Base-by-base conservation (phyloP, 1,139 yeast genomes). In the Scheffersomyces titani region DNA sequence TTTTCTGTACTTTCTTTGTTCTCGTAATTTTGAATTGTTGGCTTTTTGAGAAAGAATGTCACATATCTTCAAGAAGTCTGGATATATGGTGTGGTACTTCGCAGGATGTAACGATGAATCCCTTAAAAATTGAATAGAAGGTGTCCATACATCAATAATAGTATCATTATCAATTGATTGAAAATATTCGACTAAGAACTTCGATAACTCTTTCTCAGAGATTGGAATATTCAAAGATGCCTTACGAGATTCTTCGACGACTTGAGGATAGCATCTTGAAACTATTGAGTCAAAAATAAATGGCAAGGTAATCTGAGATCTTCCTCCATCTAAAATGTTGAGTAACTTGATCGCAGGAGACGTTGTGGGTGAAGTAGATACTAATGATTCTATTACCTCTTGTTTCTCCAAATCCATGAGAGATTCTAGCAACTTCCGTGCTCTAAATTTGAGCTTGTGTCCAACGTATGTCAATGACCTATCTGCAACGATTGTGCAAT, bases 271-370 rank as follows among this genome's bases (percentile, higher is more conserved):
- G 53, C 77, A 70, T 57, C 79, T 66, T 5, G 75, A 63, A 18
- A 77, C 71, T 22, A 90, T 76, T 0, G 91, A 80, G 58, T 83
- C 79, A 59, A 90, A 74, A 7, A 92, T 71, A 61, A 83, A 81
- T 0, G 97, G 96, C 20, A 92, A 75, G 0, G 97, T 90, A 4
- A 85, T 66, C 58, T 88, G 91, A 0, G 97, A 89, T 60, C 91
- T 84, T 2, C 97, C 90, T 0, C 96, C 96, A 72, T 93, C 98
- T 52, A 94, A 75, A 9, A 90, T 87, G 69, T 90, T 92, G 30
- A 90, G 72, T 3, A 91, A 66, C 62, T 88, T 89, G 61, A 65
- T 70, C 55, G 64, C 68, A 57, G 64, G 54, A 16, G 56, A 67
- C 16, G 63, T 66, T 5, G 55, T 19, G 11, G 21, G 51, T 46